Conservation (phyloP, 805 yeast species). For the Teunomyces gatunensis region DNA sequence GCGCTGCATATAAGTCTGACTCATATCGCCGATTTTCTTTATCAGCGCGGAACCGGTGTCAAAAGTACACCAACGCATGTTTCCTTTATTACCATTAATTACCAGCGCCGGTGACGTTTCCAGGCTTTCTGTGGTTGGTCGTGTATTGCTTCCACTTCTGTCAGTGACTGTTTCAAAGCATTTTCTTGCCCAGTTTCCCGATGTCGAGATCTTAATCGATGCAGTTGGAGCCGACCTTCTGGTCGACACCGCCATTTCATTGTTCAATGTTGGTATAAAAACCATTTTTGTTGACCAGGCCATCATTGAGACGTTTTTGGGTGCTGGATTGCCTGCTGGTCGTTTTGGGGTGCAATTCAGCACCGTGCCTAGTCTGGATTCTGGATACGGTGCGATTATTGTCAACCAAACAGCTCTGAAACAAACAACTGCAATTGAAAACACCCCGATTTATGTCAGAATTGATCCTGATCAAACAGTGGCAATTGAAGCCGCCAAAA, state of each 20-base stretch:
- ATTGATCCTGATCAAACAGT: slow-evolving; percentile 17
- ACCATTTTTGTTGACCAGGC: slow-evolving; percentile 39
- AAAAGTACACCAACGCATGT: slow-evolving; percentile 20
- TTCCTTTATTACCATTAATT: slow-evolving; percentile 39
- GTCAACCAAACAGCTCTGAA: slow-evolving; percentile 14
- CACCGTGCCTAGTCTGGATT: background rate
- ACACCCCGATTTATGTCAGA: slow-evolving; percentile 27
- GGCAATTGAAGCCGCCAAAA: slow-evolving; percentile 26
- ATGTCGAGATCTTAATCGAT: slow-evolving; percentile 31
- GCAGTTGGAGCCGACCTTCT: slow-evolving; percentile 23
- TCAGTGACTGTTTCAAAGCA: slow-evolving; percentile 29
- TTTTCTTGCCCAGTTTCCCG: slow-evolving; percentile 31
- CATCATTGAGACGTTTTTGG: slow-evolving; percentile 30
- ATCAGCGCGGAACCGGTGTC: background rate
- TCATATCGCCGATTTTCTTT: background rate
- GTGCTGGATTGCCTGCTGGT: slow-evolving; percentile 50
- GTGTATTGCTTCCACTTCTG: slow-evolving; percentile 27
- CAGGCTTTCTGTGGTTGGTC: slow-evolving; percentile 33
- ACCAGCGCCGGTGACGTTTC: slow-evolving; percentile 18
- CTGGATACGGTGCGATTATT: background rate
- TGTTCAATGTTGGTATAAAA: slow-evolving; percentile 62
- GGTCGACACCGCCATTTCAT: slow-evolving; percentile 38
- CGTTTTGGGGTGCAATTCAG: slow-evolving; percentile 38
- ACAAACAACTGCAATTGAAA: slow-evolving; percentile 21
- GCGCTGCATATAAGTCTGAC: background rate